Conservation (phyloP, 2,329 filamentous ascomycete genomes). For the Aspergillus tamarii region DNA sequence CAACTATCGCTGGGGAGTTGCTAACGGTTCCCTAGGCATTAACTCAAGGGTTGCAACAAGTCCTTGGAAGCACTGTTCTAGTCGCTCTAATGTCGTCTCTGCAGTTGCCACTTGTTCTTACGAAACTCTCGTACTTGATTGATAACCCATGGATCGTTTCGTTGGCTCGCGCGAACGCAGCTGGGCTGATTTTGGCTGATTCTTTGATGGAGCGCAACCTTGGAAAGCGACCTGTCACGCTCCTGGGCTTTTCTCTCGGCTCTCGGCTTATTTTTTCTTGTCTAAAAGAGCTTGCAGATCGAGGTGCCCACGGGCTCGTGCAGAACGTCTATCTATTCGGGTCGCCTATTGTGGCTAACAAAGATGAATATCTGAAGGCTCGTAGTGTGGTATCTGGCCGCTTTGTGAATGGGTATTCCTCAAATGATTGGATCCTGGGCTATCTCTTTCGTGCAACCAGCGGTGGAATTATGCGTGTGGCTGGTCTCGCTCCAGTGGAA, state of each 20-base stretch:
- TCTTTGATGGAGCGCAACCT: constrained; percentile 90
- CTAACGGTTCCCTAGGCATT: constrained; percentile 66
- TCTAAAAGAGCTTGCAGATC: constrained; percentile 80
- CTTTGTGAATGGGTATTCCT: constrained; percentile 92
- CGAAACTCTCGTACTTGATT: constrained; percentile 93
- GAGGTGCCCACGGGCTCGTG: constrained; percentile 81
- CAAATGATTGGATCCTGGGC: constrained; percentile 94
- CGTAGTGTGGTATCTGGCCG: constrained; percentile 86
- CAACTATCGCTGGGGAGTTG: not conserved
- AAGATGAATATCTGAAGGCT: constrained; percentile 81
- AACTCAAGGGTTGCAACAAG: constrained; percentile 93
- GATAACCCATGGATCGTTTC: constrained; percentile 99
- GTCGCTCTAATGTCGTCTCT: constrained; percentile 89
- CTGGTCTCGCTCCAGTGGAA: constrained; percentile 78
- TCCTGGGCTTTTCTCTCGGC: constrained; percentile 93
- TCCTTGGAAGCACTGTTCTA: constrained; percentile 86
- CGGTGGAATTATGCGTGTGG: constrained; percentile 86
- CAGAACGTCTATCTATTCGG: constrained; percentile 97
- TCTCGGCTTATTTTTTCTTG: constrained; percentile 91
- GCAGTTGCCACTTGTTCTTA: constrained; percentile 87
- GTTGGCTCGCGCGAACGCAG: constrained; percentile 81
- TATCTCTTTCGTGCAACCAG: constrained; percentile 95
- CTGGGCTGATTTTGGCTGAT: constrained; percentile 90
- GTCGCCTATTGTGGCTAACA: constrained; percentile 86
- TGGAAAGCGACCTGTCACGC: constrained; percentile 85